phyloP scores from a whole-genome alignment of 768 basidiomycete species.

The Naganishia vishniacii region DNA sequence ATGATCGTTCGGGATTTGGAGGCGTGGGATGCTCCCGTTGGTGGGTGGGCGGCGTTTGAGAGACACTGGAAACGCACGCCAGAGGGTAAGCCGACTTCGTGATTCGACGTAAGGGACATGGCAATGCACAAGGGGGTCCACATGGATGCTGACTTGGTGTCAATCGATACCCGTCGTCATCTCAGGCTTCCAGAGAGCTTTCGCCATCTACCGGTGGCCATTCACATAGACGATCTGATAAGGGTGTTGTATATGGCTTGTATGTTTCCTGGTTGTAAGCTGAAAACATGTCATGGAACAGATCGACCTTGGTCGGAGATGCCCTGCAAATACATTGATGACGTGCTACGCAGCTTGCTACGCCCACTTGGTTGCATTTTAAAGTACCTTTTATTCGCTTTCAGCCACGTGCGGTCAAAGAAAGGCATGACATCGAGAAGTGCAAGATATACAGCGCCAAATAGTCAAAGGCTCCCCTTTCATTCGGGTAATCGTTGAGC shows the following conservation, averaged over 20 bases:
- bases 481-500: not conserved
- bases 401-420: no score
- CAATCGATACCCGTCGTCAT: not conserved
- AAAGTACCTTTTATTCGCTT: no score
- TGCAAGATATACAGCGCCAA: not conserved
- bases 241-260: not conserved
- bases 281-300: no score
- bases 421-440: no score
- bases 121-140: not conserved
- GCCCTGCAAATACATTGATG: no score
- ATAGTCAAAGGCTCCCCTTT: not conserved
- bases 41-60: constrained; percentile 17
- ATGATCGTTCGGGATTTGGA: constrained; percentile 15
- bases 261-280: not conserved
- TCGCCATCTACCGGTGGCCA: constrained; percentile 14
- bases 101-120: not conserved
- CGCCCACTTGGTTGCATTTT: no score
- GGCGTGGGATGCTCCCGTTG: constrained; percentile 7
- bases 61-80: constrained; percentile 1
- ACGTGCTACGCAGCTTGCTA: no score
- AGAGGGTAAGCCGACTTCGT: constrained; percentile 18
- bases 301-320: no score
- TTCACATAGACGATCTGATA: not conserved
- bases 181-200: not conserved
- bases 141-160: not conserved